Evolutionary conservation across 1,284 basidiomycete genomes (phyloP), one percentile per base, ranked within the genome.

Genomic region (Ceratobasidium sp.): DNA sequence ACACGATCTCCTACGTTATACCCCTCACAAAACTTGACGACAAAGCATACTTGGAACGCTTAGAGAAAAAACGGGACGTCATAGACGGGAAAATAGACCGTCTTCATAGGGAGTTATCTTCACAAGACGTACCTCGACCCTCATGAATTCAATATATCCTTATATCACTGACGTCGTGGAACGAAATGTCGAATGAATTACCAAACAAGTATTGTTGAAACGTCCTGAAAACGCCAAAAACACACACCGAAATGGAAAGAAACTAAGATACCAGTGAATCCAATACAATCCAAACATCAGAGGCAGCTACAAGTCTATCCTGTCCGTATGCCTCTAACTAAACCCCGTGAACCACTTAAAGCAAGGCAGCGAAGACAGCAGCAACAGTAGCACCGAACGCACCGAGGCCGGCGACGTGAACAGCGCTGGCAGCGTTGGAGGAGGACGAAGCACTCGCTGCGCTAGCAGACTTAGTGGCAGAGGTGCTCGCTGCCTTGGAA

Each of bases 371-470:
- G 33, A 71, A 45, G 22, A 56, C 54, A 15, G 67, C 67, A n/a
- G 33, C 41, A n/a, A 71, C 54, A 44, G 67, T 59, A 17, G 67
- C 67, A 47, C 67, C 74, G n/a, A 75, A 51, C 1, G 31, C 45
- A 36, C 60, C 74, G n/a, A 71, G 29, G 9, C 66, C 65, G 19
- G 60, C 60, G 44, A 54, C 74, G 22, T 44, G 65, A 50, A 60
- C 24, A 29, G 47, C 48, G 45, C 27, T 22, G 11, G 74, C 81
- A 27, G 79, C 79, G 74, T 80, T 60, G 47, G 65, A 14, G 24
- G 65, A n/a, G n/a, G 57, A 22, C 47, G 63, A 33, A 15, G 22
- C 22, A 54, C 63, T 75, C 1, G 73, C 73, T 45, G 59, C 62
- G 29, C 19, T 29, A 29, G 44, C 29, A 11, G 67, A 36, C 22